phyloP scores from a whole-genome alignment of 75 land plant species.

The Isoetes taiwanensis region DNA sequence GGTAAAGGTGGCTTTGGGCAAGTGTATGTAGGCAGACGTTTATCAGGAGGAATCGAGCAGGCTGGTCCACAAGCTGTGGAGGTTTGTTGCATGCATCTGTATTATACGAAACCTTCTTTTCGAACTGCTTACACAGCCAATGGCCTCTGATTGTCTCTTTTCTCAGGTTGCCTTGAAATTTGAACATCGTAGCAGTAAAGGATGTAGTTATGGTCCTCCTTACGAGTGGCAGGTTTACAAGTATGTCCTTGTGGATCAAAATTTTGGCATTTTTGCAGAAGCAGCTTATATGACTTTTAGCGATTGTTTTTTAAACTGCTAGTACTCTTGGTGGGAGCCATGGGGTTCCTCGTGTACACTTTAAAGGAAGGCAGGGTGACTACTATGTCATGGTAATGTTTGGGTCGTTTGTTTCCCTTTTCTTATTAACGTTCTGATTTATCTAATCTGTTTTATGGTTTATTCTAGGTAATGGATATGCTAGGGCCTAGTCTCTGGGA shows the following conservation, averaged over 20 bases:
- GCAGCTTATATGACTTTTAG: conserved; percentile 9
- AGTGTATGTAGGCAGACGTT: conserved; percentile 75
- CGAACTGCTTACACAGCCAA: not conserved
- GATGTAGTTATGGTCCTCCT: conserved; percentile 89
- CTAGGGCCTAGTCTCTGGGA: conserved; percentile 97
- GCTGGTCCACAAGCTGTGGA: conserved; percentile 85
- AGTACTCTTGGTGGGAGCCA: conserved; percentile 79
- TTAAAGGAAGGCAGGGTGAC: conserved; percentile 91
- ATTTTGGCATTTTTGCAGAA: not conserved
- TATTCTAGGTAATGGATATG: conserved; percentile 85
- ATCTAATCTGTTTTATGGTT: not conserved
- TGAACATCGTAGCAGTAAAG: conserved; percentile 90
- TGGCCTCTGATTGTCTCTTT: not conserved
- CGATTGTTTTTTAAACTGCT: conserved; percentile 10
- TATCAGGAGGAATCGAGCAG: conserved; percentile 63
- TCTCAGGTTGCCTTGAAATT: conserved; percentile 82
- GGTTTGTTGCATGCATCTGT: conserved; percentile 24
- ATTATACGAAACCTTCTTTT: conserved; percentile 1
- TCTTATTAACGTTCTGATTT: too few species aligned
- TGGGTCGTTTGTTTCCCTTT: not conserved
- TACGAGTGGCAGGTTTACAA: conserved; percentile 98
- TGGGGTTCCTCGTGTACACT: conserved; percentile 82
- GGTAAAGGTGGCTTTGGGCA: conserved; percentile 99
- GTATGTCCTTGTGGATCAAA: conserved; percentile 26
- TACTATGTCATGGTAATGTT: conserved; percentile 60